Evolutionary conservation across 805 yeast genomes (phyloP).

Genomic region (Teunomyces kruisii): DNA sequence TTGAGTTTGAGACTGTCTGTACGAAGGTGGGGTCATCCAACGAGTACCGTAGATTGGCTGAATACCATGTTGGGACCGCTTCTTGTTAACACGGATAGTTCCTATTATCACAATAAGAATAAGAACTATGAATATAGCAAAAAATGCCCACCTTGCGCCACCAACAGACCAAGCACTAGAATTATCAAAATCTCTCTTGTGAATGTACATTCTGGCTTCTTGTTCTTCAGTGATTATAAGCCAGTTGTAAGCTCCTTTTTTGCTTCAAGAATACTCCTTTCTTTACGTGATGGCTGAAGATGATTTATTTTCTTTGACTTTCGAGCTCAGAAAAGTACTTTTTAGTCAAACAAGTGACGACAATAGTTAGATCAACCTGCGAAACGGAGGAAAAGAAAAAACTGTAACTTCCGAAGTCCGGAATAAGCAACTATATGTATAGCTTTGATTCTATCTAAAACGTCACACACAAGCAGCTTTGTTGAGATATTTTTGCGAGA

Average conservation of each 20-base stretch:
- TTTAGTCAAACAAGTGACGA: too few species aligned
- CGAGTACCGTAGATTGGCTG: conserved; percentile 73
- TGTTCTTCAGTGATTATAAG: too few species aligned
- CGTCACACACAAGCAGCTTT: background rate
- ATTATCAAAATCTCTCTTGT: conserved; percentile 7
- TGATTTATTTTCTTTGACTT: background rate
- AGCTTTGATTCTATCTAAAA: too few species aligned
- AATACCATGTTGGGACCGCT: conserved; percentile 48
- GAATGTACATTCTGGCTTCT: conserved; percentile 4
- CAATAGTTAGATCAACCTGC: too few species aligned
- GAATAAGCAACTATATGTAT: too few species aligned
- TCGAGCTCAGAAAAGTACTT: background rate
- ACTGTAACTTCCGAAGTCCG: too few species aligned
- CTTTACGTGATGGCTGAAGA: background rate
- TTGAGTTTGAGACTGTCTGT: conserved; percentile 62
- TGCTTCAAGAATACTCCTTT: background rate
- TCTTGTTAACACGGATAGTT: conserved; percentile 55
- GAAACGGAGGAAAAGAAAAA: too few species aligned
- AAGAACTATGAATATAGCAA: conserved; percentile 57
- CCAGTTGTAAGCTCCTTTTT: background rate
- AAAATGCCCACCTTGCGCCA: conserved; percentile 62
- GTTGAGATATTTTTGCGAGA: background rate
- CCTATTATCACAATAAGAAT: conserved; percentile 46
- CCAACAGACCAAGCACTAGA: conserved; percentile 18
- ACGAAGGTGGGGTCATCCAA: conserved; percentile 87